phyloP scores from a whole-genome alignment of 371 early-diverging fungal genomes.

The Enteropsectra breve region DNA sequence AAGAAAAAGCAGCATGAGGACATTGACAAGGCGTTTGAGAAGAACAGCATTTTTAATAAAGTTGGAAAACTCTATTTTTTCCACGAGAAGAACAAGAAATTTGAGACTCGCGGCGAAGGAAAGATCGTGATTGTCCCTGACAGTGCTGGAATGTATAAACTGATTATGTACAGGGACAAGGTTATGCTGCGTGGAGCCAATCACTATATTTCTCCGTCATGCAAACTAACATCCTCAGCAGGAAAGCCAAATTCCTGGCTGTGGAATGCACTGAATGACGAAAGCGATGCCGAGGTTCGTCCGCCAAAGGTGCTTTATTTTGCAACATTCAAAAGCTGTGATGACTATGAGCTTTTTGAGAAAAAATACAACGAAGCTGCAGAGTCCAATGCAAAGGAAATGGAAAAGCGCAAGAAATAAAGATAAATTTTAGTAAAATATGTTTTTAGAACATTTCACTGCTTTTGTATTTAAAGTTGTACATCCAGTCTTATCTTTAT shows the following conservation, averaged over 20 bases:
- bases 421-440: neutral
- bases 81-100: slow-evolving; percentile 23
- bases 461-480: neutral
- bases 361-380: slow-evolving; percentile 39
- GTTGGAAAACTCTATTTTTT: slow-evolving; percentile 40
- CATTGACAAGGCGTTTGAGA: slow-evolving; percentile 63
- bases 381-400: slow-evolving; percentile 18
- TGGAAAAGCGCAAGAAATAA: neutral
- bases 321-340: slow-evolving; percentile 46
- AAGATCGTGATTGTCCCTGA: slow-evolving; percentile 31
- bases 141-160: slow-evolving; percentile 20
- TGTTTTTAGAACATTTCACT: neutral
- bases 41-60: slow-evolving; percentile 36
- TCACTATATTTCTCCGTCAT: slow-evolving; percentile 46
- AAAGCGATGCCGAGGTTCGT: slow-evolving; percentile 34
- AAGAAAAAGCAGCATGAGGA: slow-evolving; percentile 63
- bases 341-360: slow-evolving; percentile 37
- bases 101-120: slow-evolving; percentile 48
- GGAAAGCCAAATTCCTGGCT: slow-evolving; percentile 32
- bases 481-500: too few relatives aligned
- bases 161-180: slow-evolving; percentile 49
- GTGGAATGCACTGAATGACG: slow-evolving; percentile 50
- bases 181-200: slow-evolving; percentile 46
- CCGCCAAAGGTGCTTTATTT: slow-evolving; percentile 32
- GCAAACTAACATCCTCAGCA: slow-evolving; percentile 12